Conservation (phyloP, 2,329 filamentous ascomycete species). For the Akanthomyces uredinophilus region DNA sequence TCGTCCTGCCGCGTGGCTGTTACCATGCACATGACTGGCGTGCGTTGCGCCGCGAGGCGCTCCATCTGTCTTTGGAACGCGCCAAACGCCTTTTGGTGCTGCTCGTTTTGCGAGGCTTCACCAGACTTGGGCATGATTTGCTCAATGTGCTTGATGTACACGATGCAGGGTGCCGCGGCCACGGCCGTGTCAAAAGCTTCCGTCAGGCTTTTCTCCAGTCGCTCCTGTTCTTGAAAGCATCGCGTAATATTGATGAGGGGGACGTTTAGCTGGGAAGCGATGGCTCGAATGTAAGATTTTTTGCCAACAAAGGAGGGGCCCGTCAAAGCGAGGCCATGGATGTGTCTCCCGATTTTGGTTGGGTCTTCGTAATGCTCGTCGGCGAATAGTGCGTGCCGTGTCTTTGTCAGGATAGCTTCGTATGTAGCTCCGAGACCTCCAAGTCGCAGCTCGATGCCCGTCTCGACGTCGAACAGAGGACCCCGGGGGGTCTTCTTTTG, state of each 20-base stretch:
- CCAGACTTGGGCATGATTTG: constrained; percentile 70
- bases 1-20: constrained; percentile 87
- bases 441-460: constrained; percentile 21
- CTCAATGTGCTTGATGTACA: constrained; percentile 92
- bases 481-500: constrained; percentile 28
- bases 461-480: constrained; percentile 28
- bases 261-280: constrained; percentile 66
- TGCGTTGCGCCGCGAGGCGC: constrained; percentile 65
- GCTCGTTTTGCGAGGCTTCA: constrained; percentile 77
- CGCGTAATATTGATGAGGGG: constrained; percentile 58
- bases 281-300: constrained; percentile 67
- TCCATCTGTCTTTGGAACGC: constrained; percentile 86
- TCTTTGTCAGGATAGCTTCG: neutral
- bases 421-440: constrained; percentile 28
- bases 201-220: constrained; percentile 33
- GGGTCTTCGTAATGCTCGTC: too few relatives aligned
- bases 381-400: too few relatives aligned
- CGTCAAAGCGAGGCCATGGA: constrained; percentile 54
- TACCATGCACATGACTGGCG: constrained; percentile 76
- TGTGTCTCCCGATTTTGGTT: too few relatives aligned
- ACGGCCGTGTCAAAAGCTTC: constrained; percentile 69
- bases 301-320: constrained; percentile 80
- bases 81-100: constrained; percentile 86
- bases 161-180: constrained; percentile 75
- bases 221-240: constrained; percentile 35